Percentiles rank a stretch among this genome's conserved stretches.
These are phyloP conservation scores for Kodamaea sagamina DNA, from an alignment of 805 yeast genomes.

Conservation along the genomic window DNA sequence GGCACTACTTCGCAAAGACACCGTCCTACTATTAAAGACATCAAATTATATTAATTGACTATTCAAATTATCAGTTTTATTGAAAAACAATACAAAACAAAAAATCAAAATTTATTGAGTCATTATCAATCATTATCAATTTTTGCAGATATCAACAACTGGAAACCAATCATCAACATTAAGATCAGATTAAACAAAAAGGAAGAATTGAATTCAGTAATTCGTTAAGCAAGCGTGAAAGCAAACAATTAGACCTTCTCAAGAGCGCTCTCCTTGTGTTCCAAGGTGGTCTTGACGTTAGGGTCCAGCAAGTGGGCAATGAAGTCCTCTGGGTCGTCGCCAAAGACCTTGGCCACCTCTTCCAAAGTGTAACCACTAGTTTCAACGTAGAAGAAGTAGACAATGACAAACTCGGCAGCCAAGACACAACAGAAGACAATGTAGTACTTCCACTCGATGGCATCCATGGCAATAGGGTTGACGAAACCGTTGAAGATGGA, in stretches of 20 bases:
- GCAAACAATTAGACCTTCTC: constrained; percentile 4
- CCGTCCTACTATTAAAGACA: too few species aligned
- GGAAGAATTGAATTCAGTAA: constrained; percentile 1
- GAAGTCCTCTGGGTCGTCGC: constrained; percentile 28
- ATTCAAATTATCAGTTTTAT: too few species aligned
- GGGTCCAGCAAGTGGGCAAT: constrained; percentile 7
- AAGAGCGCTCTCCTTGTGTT: neutral
- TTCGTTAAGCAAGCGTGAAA: neutral
- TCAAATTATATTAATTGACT: too few species aligned
- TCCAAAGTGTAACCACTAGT: constrained; percentile 48
- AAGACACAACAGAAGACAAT: constrained; percentile 39
- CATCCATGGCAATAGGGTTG: constrained; percentile 40
- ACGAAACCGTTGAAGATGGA: constrained; percentile 27
- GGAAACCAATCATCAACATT: too few species aligned
- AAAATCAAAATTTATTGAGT: too few species aligned
- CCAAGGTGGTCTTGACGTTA: constrained; percentile 2
- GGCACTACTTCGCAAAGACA: too few species aligned
- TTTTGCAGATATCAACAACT: too few species aligned
- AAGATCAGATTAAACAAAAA: constrained; percentile 5
- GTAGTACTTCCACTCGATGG: constrained; percentile 46
- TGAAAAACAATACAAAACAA: too few species aligned
- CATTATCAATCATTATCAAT: too few species aligned
- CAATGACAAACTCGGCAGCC: constrained; percentile 30
- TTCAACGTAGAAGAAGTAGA: constrained; percentile 41
- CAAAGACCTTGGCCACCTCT: constrained; percentile 45